A percentile compares a stretch with the other conserved stretches of the same genome.
These are phyloP conservation scores for Trichoderma koningii DNA, from an alignment of 2,329 filamentous ascomycete genomes.

Conservation along the genomic window DNA sequence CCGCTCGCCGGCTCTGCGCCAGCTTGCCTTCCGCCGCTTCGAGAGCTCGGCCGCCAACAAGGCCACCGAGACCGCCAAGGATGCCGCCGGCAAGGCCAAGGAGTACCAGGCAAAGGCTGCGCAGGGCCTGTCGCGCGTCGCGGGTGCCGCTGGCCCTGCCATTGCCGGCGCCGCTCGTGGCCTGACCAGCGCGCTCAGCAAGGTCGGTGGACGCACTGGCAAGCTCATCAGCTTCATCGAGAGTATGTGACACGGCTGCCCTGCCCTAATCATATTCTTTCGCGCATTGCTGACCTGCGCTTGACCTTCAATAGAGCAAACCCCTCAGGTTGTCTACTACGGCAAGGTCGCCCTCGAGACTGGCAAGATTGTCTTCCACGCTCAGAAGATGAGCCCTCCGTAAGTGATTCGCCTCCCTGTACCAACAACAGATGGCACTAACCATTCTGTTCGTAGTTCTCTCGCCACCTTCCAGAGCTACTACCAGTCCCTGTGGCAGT, in stretches of 20 bases:
- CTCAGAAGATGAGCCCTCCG: conserved; percentile 93
- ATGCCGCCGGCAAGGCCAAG: conserved; percentile 46
- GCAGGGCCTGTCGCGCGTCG: conserved; percentile 79
- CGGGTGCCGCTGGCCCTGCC: conserved; percentile 76
- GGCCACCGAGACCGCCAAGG: conserved; percentile 45
- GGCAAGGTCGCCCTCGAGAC: conserved; percentile 85
- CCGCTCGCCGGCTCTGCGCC: conserved; percentile 49
- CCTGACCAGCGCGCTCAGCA: conserved; percentile 66
- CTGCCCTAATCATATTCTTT: too few species aligned
- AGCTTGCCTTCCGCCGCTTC: conserved; percentile 57
- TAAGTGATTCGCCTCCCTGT: conserved; percentile 57
- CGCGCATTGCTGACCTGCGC: conserved; percentile 14
- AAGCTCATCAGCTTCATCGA: conserved; percentile 77
- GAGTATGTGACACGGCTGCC: conserved; percentile 65
- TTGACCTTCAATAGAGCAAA: conserved; percentile 62
- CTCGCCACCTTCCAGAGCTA: conserved; percentile 82
- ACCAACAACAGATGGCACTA: background rate
- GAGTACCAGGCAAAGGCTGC: conserved; percentile 66
- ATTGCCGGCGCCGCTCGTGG: conserved; percentile 72
- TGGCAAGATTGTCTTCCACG: conserved; percentile 80
- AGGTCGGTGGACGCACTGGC: conserved; percentile 81
- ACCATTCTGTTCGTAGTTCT: conserved; percentile 56
- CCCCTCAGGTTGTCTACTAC: conserved; percentile 90
- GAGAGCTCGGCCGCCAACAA: conserved; percentile 56
- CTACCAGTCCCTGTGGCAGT: conserved; percentile 74